Evolutionary conservation across 2,329 filamentous ascomycete genomes (phyloP).

Genomic region (Pseudofabraea citricarpa): DNA sequence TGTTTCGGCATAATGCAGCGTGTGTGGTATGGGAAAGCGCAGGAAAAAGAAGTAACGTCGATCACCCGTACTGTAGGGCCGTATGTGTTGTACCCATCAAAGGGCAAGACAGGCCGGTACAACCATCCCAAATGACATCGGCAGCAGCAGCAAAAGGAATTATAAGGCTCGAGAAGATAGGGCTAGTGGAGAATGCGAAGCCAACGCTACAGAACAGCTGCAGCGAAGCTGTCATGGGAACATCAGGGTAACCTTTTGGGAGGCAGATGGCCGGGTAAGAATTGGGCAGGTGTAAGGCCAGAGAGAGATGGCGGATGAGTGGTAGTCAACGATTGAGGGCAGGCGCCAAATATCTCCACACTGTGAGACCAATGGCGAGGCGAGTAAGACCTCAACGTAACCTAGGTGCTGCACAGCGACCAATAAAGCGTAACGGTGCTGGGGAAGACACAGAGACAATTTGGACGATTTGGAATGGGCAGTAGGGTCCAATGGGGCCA

Average conservation of each 20-base stretch:
- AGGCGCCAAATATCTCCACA: constrained; percentile 6
- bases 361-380: constrained; percentile 13
- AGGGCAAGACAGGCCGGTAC: constrained; percentile 25
- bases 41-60: constrained; percentile 28
- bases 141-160: constrained; percentile 20
- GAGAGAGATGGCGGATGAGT: constrained; percentile 16
- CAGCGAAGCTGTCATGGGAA: constrained; percentile 18
- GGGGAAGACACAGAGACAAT: constrained; percentile 14
- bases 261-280: neutral
- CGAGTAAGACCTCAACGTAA: constrained; percentile 4
- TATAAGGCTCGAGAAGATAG: constrained; percentile 21
- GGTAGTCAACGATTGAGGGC: constrained; percentile 7
- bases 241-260: constrained; percentile 8
- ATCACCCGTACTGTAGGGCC: constrained; percentile 24
- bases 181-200: constrained; percentile 24
- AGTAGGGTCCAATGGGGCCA: neutral
- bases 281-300: constrained; percentile 9
- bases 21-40: constrained; percentile 15
- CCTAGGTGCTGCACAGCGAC: constrained; percentile 17
- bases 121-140: constrained; percentile 20
- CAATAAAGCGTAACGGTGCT: constrained; percentile 9
- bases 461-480: constrained; percentile 3
- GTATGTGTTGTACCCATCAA: constrained; percentile 28
- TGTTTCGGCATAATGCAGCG: constrained; percentile 30
- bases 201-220: constrained; percentile 25